A percentile compares a stretch with the other conserved stretches of the same genome.
These are phyloP conservation scores for Erythrobasidium yunnanense DNA, from an alignment of 768 basidiomycete species.

Conservation along the genomic window DNA sequence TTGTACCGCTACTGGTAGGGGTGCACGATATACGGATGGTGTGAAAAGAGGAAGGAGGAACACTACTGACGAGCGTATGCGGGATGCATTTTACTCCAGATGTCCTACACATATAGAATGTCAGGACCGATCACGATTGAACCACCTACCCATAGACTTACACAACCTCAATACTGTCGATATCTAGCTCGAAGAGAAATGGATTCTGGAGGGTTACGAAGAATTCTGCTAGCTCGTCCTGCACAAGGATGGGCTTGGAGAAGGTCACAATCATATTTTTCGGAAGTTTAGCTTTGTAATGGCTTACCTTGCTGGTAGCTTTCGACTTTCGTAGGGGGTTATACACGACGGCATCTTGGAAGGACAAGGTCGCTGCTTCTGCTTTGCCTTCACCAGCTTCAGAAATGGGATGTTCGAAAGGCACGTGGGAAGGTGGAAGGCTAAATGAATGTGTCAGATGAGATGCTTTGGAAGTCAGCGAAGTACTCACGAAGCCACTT, in stretches of 20 bases:
- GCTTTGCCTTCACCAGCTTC: not conserved
- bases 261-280: not conserved
- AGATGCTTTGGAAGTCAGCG: not conserved
- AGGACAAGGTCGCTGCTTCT: not conserved
- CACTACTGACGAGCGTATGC: conserved; percentile 52
- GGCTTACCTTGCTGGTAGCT: no score
- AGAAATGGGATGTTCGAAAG: not conserved
- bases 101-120: conserved; percentile 49
- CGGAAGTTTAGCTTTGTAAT: not conserved
- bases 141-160: conserved; percentile 39
- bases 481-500: conserved; percentile 58
- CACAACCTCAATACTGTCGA: conserved; percentile 73
- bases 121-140: not conserved
- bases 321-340: no score
- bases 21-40: conserved; percentile 60
- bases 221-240: conserved; percentile 61
- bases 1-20: conserved; percentile 54
- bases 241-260: not conserved
- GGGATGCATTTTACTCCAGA: conserved; percentile 67
- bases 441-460: not conserved
- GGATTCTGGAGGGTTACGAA: conserved; percentile 78
- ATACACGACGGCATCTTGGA: not conserved
- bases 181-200: conserved; percentile 79
- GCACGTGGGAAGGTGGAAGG: not conserved
- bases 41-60: conserved; percentile 67